A percentile compares a stretch with the other conserved stretches of the same genome.
Evolutionary conservation across 2,329 filamentous ascomycete species (phyloP).

Genomic region (Botrytis paeoniae): DNA sequence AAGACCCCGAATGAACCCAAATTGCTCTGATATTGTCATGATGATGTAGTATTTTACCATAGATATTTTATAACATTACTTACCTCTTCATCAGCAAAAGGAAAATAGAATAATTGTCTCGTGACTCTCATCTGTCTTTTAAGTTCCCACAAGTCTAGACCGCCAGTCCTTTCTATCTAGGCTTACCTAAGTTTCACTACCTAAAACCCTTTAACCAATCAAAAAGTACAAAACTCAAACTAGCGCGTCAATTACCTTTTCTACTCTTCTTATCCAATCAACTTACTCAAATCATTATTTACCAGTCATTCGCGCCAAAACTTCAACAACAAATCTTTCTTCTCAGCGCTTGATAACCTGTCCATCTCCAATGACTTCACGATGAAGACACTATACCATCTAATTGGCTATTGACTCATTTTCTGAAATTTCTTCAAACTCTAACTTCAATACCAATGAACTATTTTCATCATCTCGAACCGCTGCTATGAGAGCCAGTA

Average conservation of each 20-base stretch:
- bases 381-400: constrained; percentile 30
- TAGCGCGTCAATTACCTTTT: constrained; percentile 15
- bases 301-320: constrained; percentile 13
- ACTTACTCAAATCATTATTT: background rate
- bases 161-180: background rate
- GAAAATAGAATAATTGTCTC: background rate
- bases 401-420: background rate
- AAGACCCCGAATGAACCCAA: background rate
- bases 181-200: background rate
- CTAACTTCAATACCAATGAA: constrained; percentile 7
- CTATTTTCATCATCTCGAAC: constrained; percentile 20
- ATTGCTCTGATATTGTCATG: background rate
- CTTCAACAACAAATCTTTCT: constrained; percentile 11
- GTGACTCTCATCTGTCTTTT: background rate
- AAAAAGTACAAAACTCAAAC: background rate
- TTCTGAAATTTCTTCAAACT: background rate
- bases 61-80: too few relatives aligned
- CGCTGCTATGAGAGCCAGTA: constrained; percentile 25
- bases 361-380: constrained; percentile 24
- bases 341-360: constrained; percentile 32
- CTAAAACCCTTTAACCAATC: background rate
- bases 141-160: background rate
- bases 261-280: constrained; percentile 14
- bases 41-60: background rate
- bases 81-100: background rate